Evolutionary conservation across 208 protist species (phyloP), one percentile per base, ranked within the genome.

Genomic region (Leishmania arabica): DNA sequence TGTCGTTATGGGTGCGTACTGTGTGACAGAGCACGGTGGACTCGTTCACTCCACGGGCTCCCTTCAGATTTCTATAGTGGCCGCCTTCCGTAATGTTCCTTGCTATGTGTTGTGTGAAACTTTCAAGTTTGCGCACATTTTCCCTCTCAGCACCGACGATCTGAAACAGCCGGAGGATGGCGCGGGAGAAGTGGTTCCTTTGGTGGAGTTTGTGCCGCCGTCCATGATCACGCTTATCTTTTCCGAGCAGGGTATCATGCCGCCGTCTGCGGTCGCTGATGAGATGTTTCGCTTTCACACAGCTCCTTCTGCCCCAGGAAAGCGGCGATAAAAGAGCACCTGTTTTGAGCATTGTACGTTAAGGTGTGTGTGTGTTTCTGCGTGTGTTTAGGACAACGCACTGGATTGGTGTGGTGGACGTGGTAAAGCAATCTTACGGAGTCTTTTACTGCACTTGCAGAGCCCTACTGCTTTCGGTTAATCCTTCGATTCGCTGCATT

Each of bases 221-320:
- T 92, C 90, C 3, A 89, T 96, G 82, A 94, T 98, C 72, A 95
- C 95, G 1, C 88, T 99, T 21, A 94, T 99, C 79, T 99, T 99
- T 82, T 99, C 99, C 3, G 99, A 99, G 80, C 86, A 99, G 19
- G 99, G 99, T 49, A 99, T 99, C 24, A 97, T 99, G 86, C 99
- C 99, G 11, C 99, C 99, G 5, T 98, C 98, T 15, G 99, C 98
- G 13, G 99, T 99, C 0, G 98, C 96, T 19, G 99, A 99, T 84
- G 99, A 99, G 88, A 97, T 99, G 83, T 99, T 99, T 72, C 88
- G 92, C 9, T 91, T 95, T 80, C 92, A 97, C 75, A 95, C 88
- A 13, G 93, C 93, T 9, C 91, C 84, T 5, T 93, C 87, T 78
- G 93, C 93, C 0, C 84, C 86, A 40, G 85, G 88, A 68, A 94